Evolutionary conservation across 768 basidiomycete genomes (phyloP).

Genomic region (Udeniomyces megalosporus): DNA sequence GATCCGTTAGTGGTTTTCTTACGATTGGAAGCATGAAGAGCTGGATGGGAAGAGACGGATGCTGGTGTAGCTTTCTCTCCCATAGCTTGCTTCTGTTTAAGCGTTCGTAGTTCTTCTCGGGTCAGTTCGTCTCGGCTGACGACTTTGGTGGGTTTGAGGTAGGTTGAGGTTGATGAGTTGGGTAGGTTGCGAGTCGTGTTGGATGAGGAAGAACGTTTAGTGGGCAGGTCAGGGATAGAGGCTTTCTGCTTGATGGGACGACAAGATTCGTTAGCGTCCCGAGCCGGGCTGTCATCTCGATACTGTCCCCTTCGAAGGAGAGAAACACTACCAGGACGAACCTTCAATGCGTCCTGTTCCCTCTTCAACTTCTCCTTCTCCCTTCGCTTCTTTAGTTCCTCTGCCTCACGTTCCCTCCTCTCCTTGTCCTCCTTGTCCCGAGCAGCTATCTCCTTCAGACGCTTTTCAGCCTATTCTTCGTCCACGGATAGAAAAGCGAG

Average conservation of each 20-base stretch:
- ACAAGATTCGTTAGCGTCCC: no score
- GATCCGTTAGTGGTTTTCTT: not conserved
- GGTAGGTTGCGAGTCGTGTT: not conserved
- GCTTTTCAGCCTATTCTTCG: not conserved
- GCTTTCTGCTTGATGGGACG: not conserved
- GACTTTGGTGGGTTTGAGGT: not conserved
- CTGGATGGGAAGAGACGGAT: not conserved
- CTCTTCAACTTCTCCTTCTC: not conserved
- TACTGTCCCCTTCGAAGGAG: not conserved
- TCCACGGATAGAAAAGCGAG: no score
- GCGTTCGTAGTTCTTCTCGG: slow-evolving; percentile 3
- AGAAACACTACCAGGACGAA: not conserved
- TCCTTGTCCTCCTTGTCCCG: not conserved
- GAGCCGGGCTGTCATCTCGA: no score
- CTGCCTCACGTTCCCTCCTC: not conserved
- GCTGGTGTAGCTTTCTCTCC: not conserved
- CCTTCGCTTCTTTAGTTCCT: not conserved
- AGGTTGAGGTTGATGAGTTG: not conserved
- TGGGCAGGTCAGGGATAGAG: not conserved
- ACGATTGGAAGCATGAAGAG: no score
- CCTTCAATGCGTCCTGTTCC: not conserved
- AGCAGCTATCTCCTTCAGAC: not conserved
- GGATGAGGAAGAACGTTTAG: not conserved
- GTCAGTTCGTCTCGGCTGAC: not conserved
- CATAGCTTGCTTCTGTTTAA: not conserved